Percentiles rank a stretch among this genome's conserved stretches.
Evolutionary conservation across 2,329 filamentous ascomycete genomes (phyloP).

Genomic region (Fusarium nisikadoi): DNA sequence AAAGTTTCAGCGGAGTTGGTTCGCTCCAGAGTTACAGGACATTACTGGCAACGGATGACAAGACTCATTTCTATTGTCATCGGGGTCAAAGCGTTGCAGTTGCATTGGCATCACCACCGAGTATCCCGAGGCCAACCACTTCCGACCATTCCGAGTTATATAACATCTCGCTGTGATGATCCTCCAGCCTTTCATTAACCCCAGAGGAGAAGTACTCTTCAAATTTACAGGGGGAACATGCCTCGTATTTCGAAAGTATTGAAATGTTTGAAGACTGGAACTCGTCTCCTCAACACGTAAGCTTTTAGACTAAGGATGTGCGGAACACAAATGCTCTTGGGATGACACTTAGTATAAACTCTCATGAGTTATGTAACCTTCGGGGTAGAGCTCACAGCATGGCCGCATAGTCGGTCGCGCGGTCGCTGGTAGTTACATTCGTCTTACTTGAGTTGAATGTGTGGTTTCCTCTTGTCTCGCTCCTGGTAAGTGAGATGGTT

Average conservation of each 20-base stretch:
- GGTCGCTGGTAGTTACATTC: not conserved
- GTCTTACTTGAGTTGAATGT: too few relatives aligned
- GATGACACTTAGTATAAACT: not conserved
- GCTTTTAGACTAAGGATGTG: too few relatives aligned
- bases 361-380: not conserved
- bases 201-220: not conserved
- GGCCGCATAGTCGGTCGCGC: not conserved
- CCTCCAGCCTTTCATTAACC: not conserved
- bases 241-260: not conserved
- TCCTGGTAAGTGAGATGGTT: not conserved
- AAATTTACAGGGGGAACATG: not conserved
- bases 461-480: not conserved
- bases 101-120: not conserved
- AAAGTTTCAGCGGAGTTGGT: not conserved
- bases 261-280: not conserved
- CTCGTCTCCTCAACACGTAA: not conserved
- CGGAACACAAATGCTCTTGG: not conserved
- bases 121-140: not conserved
- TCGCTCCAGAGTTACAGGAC: accelerated
- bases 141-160: not conserved
- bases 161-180: not conserved
- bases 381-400: not conserved
- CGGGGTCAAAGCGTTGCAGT: not conserved
- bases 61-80: not conserved
- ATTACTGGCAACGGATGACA: accelerated